These are phyloP conservation scores for Boletus speciosus DNA, from an alignment of 768 basidiomycete species.

Conservation along the genomic window DNA sequence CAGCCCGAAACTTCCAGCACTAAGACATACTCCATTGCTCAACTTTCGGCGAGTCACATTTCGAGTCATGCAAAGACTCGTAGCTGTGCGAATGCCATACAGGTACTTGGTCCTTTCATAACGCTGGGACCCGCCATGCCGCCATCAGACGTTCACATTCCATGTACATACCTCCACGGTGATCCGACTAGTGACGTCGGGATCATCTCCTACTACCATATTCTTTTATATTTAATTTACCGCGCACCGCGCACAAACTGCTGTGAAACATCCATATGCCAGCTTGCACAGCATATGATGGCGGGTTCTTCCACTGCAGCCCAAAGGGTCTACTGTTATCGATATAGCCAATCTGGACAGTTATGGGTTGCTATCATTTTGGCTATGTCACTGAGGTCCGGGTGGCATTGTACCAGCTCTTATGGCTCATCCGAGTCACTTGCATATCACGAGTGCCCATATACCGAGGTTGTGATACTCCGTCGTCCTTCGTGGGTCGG, in stretches of 20 bases:
- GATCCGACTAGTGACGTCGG: slow-evolving; percentile 1
- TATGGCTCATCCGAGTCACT: neutral
- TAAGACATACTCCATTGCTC: neutral
- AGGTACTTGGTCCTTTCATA: neutral
- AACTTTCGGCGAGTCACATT: neutral
- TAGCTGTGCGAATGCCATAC: neutral
- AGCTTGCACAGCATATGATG: neutral
- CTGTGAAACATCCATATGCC: neutral
- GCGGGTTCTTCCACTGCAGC: neutral
- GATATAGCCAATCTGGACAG: neutral
- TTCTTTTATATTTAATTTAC: neutral
- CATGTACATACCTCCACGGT: neutral
- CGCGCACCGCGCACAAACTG: neutral
- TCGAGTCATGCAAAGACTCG: neutral
- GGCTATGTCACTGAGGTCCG: neutral
- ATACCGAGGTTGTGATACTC: neutral
- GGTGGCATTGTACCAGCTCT: neutral
- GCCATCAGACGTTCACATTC: neutral
- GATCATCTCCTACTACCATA: neutral
- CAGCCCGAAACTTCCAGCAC: neutral
- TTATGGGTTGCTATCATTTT: neutral
- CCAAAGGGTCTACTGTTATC: neutral
- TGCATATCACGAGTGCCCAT: neutral
- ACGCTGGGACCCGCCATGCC: neutral
- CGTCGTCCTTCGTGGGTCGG: neutral